These are phyloP conservation scores for Guadua angustifolia DNA, from an alignment of 176 grass and related monocot genomes.

Conservation along the genomic window DNA sequence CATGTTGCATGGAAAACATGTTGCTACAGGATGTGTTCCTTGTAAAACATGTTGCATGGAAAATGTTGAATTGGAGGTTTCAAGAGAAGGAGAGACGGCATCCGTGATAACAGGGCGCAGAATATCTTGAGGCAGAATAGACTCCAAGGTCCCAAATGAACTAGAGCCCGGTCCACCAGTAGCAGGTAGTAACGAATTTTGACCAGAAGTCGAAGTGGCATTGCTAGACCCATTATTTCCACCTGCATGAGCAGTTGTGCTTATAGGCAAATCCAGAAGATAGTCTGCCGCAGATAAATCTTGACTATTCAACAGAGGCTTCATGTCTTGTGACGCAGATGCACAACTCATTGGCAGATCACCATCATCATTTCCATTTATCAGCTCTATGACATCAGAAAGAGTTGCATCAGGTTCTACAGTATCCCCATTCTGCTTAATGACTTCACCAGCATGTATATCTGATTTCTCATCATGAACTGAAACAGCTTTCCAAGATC, in stretches of 20 bases:
- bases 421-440: conserved; percentile 35
- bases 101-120: conserved; percentile 56
- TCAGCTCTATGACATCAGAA: conserved; percentile 69
- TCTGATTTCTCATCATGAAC: conserved; percentile 65
- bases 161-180: conserved; percentile 26
- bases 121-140: conserved; percentile 61
- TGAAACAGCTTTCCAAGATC: conserved; percentile 70
- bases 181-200: conserved; percentile 41
- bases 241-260: conserved; percentile 30
- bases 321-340: conserved; percentile 64
- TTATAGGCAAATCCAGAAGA: conserved; percentile 40
- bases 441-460: conserved; percentile 29
- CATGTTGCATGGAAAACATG: conserved; percentile 35
- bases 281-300: conserved; percentile 45
- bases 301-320: conserved; percentile 64
- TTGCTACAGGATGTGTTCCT: conserved; percentile 29
- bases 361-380: conserved; percentile 56
- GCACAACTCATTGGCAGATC: conserved; percentile 43
- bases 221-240: conserved; percentile 44
- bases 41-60: conserved; percentile 42
- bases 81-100: conserved; percentile 57
- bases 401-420: conserved; percentile 42
- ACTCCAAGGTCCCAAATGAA: conserved; percentile 75
- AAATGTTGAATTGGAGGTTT: conserved; percentile 46
- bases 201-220: conserved; percentile 35